phyloP scores from a whole-genome alignment of 1,284 basidiomycete species.

The Phlebopus sp. region DNA sequence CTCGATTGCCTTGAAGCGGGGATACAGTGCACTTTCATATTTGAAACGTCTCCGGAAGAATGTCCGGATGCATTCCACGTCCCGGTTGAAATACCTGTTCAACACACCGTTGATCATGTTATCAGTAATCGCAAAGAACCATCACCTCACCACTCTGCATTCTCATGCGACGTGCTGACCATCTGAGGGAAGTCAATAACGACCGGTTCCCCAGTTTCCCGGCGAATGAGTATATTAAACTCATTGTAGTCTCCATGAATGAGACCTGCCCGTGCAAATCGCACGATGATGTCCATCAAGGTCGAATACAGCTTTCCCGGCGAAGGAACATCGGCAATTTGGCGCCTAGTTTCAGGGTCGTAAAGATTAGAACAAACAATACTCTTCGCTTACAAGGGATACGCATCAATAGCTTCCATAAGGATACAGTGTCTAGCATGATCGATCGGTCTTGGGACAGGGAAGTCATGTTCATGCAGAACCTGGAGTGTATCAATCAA shows the following conservation, averaged over 20 bases:
- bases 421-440: constrained; percentile 93
- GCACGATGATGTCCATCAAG: constrained; percentile 95
- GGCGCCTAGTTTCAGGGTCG: constrained; percentile 58
- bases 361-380: neutral
- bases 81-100: constrained; percentile 94
- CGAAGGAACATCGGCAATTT: constrained; percentile 79
- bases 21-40: constrained; percentile 89
- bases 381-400: constrained; percentile 71
- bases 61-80: constrained; percentile 92
- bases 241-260: constrained; percentile 99
- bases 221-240: constrained; percentile 94
- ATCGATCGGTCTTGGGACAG: constrained; percentile 91
- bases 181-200: constrained; percentile 99
- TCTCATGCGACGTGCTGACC: constrained; percentile 95
- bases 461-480: constrained; percentile 90
- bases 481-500: constrained; percentile 52
- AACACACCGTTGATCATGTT: constrained; percentile 8
- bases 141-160: constrained; percentile 86
- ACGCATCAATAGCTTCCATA: constrained; percentile 95
- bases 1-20: constrained; percentile 72
- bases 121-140: constrained; percentile 15
- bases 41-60: constrained; percentile 93
- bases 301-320: constrained; percentile 89
- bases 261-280: constrained; percentile 88
- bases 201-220: constrained; percentile 79